Evolutionary conservation across 2,329 filamentous ascomycete species (phyloP).

Genomic region (Venturia oleaginea): DNA sequence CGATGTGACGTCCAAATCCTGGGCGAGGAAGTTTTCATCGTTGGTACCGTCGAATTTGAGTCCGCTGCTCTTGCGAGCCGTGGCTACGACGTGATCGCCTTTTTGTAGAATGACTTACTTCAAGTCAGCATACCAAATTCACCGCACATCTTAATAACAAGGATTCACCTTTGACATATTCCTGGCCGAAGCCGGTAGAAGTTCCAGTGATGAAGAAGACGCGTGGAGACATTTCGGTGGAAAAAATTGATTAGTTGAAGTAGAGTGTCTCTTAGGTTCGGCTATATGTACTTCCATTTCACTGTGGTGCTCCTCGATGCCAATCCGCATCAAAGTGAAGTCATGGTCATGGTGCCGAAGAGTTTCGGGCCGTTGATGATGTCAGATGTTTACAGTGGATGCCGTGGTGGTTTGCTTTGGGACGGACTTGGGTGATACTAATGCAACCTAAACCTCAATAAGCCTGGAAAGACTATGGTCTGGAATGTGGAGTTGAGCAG

Average conservation of each 20-base stretch:
- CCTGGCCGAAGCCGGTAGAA: conserved; percentile 38
- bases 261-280: neutral
- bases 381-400: neutral
- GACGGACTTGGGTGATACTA: no score
- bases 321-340: neutral
- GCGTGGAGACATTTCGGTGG: conserved; percentile 29
- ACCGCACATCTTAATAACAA: neutral
- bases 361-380: neutral
- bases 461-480: neutral
- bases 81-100: conserved; percentile 38
- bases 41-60: conserved; percentile 31
- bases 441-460: neutral
- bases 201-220: conserved; percentile 41
- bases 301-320: neutral
- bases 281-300: neutral
- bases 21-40: conserved; percentile 39
- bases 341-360: conserved; percentile 2
- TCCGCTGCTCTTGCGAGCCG: conserved; percentile 37
- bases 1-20: conserved; percentile 46
- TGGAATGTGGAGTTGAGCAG: neutral
- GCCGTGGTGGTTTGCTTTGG: neutral
- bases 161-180: conserved; percentile 28
- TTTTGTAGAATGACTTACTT: conserved; percentile 27
- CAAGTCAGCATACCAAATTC: neutral
- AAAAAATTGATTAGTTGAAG: neutral